Evolutionary conservation across 2,329 filamentous ascomycete genomes (phyloP).

Genomic region (Talaromyces sp.): DNA sequence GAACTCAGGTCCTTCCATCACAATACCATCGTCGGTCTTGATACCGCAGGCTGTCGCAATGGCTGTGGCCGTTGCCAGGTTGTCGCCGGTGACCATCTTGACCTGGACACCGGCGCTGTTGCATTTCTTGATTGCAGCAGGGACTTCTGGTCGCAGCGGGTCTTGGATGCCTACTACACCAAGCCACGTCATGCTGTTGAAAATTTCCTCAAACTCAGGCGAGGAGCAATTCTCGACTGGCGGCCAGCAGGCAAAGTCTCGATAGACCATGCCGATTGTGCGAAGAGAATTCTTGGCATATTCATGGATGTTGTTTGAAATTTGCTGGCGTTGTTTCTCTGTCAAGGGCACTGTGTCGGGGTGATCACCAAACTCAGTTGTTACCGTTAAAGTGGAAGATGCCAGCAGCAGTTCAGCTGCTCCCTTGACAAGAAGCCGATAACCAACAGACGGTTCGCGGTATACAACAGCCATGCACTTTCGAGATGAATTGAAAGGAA

Average conservation of each 20-base stretch:
- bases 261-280: slow-evolving; percentile 69
- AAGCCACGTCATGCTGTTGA: slow-evolving; percentile 68
- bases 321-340: slow-evolving; percentile 19
- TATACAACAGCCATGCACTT: slow-evolving; percentile 58
- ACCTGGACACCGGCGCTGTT: slow-evolving; percentile 64
- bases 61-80: slow-evolving; percentile 65
- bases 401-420: slow-evolving; percentile 43
- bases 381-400: slow-evolving; percentile 25
- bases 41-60: slow-evolving; percentile 72
- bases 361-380: not conserved
- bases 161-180: slow-evolving; percentile 71
- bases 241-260: slow-evolving; percentile 66
- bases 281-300: slow-evolving; percentile 58
- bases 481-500: slow-evolving; percentile 69
- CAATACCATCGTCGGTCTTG: slow-evolving; percentile 50
- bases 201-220: slow-evolving; percentile 62
- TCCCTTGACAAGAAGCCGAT: slow-evolving; percentile 45
- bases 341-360: slow-evolving; percentile 13
- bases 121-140: slow-evolving; percentile 62
- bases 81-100: slow-evolving; percentile 69
- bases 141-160: slow-evolving; percentile 63
- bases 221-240: slow-evolving; percentile 53
- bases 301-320: slow-evolving; percentile 32
- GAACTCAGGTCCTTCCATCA: slow-evolving; percentile 66
- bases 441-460: slow-evolving; percentile 31